These are phyloP conservation scores for Neostapfia colusana DNA, from an alignment of 176 grass and related monocot genomes.

Conservation along the genomic window DNA sequence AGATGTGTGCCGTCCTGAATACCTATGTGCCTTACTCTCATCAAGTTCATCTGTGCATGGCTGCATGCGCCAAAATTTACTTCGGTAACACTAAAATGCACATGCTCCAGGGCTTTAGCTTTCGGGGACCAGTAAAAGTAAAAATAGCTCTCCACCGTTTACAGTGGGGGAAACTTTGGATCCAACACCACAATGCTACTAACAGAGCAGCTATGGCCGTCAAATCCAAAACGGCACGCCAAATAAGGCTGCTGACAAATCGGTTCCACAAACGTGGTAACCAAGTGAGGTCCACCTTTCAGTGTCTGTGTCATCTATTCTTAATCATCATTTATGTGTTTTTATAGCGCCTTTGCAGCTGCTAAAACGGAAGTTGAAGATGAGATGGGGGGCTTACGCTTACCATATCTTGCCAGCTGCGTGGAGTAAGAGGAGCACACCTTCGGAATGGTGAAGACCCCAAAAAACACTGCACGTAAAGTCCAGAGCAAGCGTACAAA, in stretches of 20 bases:
- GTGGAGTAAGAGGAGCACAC: constrained; percentile 88
- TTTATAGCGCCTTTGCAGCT: not conserved
- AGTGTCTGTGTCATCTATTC: not conserved
- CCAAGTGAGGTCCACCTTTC: not conserved
- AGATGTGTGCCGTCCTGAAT: not conserved
- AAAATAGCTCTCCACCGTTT: not conserved
- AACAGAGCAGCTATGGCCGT: not conserved
- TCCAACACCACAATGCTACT: constrained; percentile 33
- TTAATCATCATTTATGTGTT: not conserved
- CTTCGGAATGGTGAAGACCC: constrained; percentile 90
- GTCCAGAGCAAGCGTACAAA: constrained; percentile 29
- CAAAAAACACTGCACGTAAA: constrained; percentile 80
- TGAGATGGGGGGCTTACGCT: constrained; percentile 30
- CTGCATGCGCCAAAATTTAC: constrained; percentile 19
- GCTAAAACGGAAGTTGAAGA: not conserved
- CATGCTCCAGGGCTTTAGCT: constrained; percentile 18
- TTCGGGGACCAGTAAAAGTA: constrained; percentile 32
- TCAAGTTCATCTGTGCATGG: constrained; percentile 7
- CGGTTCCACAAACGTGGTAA: not conserved
- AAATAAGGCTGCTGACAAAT: not conserved
- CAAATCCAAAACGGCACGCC: not conserved
- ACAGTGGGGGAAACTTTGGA: constrained; percentile 26
- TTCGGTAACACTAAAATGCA: not conserved
- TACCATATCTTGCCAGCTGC: constrained; percentile 88
- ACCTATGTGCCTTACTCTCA: constrained; percentile 20